Evolutionary conservation across 2,329 filamentous ascomycete genomes (phyloP).

Genomic region (Dactylellina haptotyla): DNA sequence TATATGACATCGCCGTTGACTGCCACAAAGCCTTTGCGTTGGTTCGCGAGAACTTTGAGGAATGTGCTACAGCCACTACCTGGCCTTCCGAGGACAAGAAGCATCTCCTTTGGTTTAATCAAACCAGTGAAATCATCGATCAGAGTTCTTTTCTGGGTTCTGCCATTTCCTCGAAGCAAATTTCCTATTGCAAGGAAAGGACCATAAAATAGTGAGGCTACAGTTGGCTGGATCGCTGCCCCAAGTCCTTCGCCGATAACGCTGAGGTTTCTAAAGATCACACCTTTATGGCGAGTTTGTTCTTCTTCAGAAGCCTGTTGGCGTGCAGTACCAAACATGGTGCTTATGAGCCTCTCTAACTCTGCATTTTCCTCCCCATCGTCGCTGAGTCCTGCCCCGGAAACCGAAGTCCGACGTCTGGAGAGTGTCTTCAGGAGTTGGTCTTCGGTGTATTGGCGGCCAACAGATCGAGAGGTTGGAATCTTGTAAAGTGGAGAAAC

Average conservation of each 20-base stretch:
- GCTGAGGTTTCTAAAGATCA: slow-evolving; percentile 75
- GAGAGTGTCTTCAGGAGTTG: slow-evolving; percentile 14
- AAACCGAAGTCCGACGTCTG: neutral
- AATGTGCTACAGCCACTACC: slow-evolving; percentile 76
- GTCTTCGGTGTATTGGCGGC: slow-evolving; percentile 7
- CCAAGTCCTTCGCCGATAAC: slow-evolving; percentile 76
- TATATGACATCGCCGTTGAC: slow-evolving; percentile 64
- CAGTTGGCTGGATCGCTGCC: slow-evolving; percentile 69
- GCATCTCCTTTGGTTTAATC: slow-evolving; percentile 75
- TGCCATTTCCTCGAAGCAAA: slow-evolving; percentile 59
- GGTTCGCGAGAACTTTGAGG: slow-evolving; percentile 74
- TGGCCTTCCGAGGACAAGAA: slow-evolving; percentile 80
- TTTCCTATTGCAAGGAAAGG: slow-evolving; percentile 65
- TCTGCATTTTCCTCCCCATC: slow-evolving; percentile 65
- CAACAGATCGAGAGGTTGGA: slow-evolving; percentile 3
- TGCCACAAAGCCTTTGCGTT: slow-evolving; percentile 61
- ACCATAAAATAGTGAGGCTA: slow-evolving; percentile 68
- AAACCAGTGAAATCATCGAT: slow-evolving; percentile 56
- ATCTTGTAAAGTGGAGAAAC: slow-evolving; percentile 17
- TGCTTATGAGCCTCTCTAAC: slow-evolving; percentile 72
- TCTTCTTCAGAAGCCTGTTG: slow-evolving; percentile 75
- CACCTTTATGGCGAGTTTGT: slow-evolving; percentile 74
- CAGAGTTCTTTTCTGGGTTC: slow-evolving; percentile 48
- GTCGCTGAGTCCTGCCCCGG: slow-evolving; percentile 16
- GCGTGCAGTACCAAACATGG: slow-evolving; percentile 74